Evolutionary conservation across 257 asterid genomes (phyloP).

Genomic region (Nicotiana undulata): DNA sequence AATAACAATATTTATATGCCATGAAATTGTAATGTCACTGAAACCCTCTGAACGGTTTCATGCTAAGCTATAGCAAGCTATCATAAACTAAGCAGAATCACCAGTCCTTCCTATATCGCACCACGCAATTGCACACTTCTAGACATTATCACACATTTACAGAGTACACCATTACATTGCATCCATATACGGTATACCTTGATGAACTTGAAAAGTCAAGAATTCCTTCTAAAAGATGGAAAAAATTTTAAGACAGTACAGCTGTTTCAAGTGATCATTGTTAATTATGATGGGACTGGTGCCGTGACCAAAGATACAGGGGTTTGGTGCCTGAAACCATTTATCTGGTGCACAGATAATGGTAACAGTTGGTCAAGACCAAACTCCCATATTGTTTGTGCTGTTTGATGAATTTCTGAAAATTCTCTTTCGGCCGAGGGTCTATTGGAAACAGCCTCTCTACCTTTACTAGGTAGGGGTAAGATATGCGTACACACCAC

Average conservation of each 20-base stretch:
- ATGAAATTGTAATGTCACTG: neutral
- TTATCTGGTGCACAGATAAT: neutral
- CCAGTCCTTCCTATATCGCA: neutral
- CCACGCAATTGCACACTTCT: neutral
- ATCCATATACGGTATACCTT: neutral
- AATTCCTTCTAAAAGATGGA: neutral
- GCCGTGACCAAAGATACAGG: neutral
- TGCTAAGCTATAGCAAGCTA: neutral
- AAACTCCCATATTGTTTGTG: neutral
- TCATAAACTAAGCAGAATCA: neutral
- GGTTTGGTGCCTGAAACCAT: neutral
- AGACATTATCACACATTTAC: neutral
- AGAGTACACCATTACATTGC: neutral
- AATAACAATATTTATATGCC: neutral
- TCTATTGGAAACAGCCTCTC: no score
- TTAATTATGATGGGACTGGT: neutral
- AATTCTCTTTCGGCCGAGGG: no score
- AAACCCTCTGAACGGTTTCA: neutral
- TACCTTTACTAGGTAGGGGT: no score
- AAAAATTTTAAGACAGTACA: neutral
- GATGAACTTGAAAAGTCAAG: neutral
- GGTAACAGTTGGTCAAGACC: neutral
- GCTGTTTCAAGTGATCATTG: neutral
- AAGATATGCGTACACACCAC: no score
- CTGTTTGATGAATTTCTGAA: neutral